Conservation (phyloP, 352 stramenopile species). For the Pythium aphanidermatum region DNA sequence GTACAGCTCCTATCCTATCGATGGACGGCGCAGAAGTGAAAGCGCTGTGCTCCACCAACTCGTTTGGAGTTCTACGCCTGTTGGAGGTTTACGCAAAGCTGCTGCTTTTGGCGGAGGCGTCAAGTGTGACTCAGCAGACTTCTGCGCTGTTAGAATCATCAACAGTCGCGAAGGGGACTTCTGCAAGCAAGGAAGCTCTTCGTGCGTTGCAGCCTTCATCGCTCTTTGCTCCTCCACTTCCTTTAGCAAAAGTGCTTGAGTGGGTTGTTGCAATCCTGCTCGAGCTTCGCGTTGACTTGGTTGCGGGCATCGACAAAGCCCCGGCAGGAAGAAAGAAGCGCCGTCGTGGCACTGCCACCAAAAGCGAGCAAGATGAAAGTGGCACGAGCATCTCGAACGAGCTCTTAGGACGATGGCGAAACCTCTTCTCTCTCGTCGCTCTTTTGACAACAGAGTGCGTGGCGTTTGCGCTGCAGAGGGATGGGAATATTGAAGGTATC, state of each 20-base stretch:
- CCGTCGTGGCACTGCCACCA: background rate
- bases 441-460: conserved; percentile 56
- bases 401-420: conserved; percentile 55
- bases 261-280: conserved; percentile 52
- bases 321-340: conserved; percentile 28
- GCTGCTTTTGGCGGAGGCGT: conserved; percentile 41
- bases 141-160: conserved; percentile 29
- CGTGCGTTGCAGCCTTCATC: conserved; percentile 47
- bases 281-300: conserved; percentile 35
- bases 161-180: conserved; percentile 29
- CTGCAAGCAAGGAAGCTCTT: conserved; percentile 34
- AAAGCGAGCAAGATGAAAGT: background rate
- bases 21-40: conserved; percentile 34
- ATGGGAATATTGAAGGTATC: conserved; percentile 15
- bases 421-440: conserved; percentile 61
- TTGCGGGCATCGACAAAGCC: conserved; percentile 43
- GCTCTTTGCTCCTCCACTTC: conserved; percentile 48
- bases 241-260: conserved; percentile 35
- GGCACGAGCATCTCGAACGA: conserved; percentile 1
- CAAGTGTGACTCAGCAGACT: conserved; percentile 41
- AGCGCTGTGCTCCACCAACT: conserved; percentile 38
- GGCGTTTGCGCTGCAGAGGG: conserved; percentile 51
- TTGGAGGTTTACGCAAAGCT: conserved; percentile 70
- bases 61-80: conserved; percentile 57
- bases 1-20: conserved; percentile 40